Evolutionary conservation across 2,329 filamentous ascomycete species (phyloP).

Genomic region (Calonectria hawksworthii): DNA sequence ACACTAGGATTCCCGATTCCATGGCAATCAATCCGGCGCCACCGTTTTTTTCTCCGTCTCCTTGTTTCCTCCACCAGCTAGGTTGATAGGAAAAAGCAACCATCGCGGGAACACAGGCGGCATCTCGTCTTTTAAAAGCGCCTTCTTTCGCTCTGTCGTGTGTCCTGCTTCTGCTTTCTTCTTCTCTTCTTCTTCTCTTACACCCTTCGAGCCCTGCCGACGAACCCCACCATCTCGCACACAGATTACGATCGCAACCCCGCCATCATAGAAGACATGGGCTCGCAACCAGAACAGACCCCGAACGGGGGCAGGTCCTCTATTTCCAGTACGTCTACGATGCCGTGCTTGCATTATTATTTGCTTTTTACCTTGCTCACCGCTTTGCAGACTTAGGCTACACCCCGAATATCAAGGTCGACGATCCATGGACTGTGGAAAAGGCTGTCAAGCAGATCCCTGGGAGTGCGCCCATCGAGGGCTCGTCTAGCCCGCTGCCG

Average conservation of each 20-base stretch:
- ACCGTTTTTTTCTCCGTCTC: not conserved
- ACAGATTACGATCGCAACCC: constrained; percentile 18
- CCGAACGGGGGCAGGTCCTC: constrained; percentile 35
- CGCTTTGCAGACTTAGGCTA: constrained; percentile 49
- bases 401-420: constrained; percentile 55
- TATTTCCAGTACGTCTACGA: constrained; percentile 41
- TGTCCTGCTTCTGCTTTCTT: not conserved
- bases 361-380: constrained; percentile 19
- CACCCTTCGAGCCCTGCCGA: not conserved
- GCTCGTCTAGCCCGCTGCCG: constrained; percentile 80
- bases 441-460: constrained; percentile 76
- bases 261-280: constrained; percentile 41
- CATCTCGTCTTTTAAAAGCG: not conserved
- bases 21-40: not conserved
- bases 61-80: not conserved
- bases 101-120: not conserved
- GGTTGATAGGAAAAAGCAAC: not conserved
- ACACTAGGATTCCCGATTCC: not conserved
- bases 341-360: not conserved
- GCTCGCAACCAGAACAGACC: constrained; percentile 44
- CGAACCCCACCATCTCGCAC: constrained; percentile 24
- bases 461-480: constrained; percentile 66
- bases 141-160: not conserved
- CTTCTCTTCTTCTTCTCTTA: not conserved
- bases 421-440: constrained; percentile 67